Evolutionary conservation across 257 asterid genomes (phyloP).

Genomic region (Fraxinus cuspidata): DNA sequence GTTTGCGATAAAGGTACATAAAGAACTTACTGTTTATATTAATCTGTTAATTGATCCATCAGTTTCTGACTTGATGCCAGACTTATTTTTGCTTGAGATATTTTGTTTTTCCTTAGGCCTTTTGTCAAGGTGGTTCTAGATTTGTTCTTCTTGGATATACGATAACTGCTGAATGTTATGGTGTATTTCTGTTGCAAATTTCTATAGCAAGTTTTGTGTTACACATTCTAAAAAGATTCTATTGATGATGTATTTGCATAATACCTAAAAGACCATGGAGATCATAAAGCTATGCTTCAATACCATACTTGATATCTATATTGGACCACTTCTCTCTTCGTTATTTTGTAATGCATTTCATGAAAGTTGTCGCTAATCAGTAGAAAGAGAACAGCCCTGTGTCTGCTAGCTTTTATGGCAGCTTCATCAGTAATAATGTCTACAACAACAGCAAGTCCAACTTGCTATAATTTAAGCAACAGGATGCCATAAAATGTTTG

Average conservation of each 20-base stretch:
- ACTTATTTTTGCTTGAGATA: neutral
- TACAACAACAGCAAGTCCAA: neutral
- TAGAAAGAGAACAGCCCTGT: neutral
- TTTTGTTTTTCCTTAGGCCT: constrained; percentile 1
- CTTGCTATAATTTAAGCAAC: too few relatives aligned
- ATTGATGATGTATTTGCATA: neutral
- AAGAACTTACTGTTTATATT: neutral
- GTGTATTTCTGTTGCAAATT: neutral
- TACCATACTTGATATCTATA: neutral
- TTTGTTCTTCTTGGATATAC: neutral
- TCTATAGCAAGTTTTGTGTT: neutral
- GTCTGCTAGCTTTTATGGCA: neutral
- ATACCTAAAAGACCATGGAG: neutral
- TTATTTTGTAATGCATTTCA: neutral
- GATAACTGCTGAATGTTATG: neutral
- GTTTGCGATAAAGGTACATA: constrained; percentile 98
- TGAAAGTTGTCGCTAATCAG: neutral
- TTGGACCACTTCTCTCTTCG: neutral
- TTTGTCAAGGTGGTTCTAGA: neutral
- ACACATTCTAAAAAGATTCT: neutral
- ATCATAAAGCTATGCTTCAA: neutral
- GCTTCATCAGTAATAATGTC: neutral
- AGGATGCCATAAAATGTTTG: too few relatives aligned
- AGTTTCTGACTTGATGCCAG: constrained; percentile 1
- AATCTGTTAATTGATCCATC: neutral